phyloP scores from a whole-genome alignment of 345 rosid genomes.

The Anacardium occidentale region DNA sequence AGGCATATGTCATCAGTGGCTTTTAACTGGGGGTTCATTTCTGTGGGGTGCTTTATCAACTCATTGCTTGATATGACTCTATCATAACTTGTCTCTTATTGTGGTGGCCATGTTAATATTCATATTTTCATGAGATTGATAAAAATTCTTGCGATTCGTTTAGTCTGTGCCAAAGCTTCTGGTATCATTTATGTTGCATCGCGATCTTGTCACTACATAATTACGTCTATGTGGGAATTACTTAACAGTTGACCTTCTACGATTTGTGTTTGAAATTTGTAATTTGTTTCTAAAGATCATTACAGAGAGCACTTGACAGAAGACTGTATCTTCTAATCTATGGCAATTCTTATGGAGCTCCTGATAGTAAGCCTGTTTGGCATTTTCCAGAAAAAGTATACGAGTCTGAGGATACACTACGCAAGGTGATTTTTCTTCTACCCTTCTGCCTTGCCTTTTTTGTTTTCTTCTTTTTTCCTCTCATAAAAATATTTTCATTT shows the following conservation, averaged over 20 bases:
- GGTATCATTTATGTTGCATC: not conserved
- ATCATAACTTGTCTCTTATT: too few species aligned
- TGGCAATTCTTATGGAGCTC: conserved; percentile 57
- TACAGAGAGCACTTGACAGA: conserved; percentile 85
- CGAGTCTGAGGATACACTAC: conserved; percentile 86
- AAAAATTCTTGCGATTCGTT: not conserved
- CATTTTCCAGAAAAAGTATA: conserved; percentile 92
- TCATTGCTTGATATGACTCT: too few species aligned
- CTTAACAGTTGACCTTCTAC: not conserved
- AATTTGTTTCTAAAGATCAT: conserved; percentile 38
- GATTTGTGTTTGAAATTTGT: not conserved
- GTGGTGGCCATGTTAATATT: too few species aligned
- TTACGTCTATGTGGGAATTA: not conserved
- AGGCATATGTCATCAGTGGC: not conserved
- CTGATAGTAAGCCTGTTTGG: conserved; percentile 67
- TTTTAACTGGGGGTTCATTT: too few species aligned
- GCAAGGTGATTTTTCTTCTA: conserved; percentile 40
- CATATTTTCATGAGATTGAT: not conserved
- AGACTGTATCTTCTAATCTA: conserved; percentile 79
- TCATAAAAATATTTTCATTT: conserved; percentile 10
- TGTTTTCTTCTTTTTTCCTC: not conserved
- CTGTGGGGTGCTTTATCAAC: too few species aligned
- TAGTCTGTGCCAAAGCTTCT: not conserved
- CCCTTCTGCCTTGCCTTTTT: not conserved
- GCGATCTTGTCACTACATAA: not conserved